Conservation (phyloP, 2,329 filamentous ascomycete species). For the Blastomyces percursus region DNA sequence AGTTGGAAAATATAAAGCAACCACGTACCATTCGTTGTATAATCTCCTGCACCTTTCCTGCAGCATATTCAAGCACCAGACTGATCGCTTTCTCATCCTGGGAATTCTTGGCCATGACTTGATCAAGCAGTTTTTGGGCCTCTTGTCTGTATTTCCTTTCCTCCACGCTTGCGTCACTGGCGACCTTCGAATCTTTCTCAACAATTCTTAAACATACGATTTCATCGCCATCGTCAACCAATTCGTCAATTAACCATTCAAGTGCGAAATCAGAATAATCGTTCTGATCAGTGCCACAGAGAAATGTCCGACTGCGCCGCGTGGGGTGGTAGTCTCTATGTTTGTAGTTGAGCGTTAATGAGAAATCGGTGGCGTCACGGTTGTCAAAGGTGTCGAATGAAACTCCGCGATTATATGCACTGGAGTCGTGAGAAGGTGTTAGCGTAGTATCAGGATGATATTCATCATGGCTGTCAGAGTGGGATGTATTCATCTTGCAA, state of each 20-base stretch:
- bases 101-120: constrained; percentile 69
- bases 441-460: constrained; percentile 1
- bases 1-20: background rate
- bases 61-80: constrained; percentile 73
- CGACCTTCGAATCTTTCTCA: constrained; percentile 66
- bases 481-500: background rate
- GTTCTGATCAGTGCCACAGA: constrained; percentile 84
- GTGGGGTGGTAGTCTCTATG: constrained; percentile 77
- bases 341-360: constrained; percentile 72
- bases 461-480: constrained; percentile 2
- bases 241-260: constrained; percentile 82
- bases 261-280: constrained; percentile 86
- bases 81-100: constrained; percentile 70
- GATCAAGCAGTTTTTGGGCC: constrained; percentile 61
- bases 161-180: constrained; percentile 49
- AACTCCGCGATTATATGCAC: constrained; percentile 56
- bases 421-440: constrained; percentile 20
- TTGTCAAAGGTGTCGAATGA: constrained; percentile 65
- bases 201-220: constrained; percentile 82
- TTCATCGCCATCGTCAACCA: constrained; percentile 88
- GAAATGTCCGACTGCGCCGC: constrained; percentile 72
- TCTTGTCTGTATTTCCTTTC: constrained; percentile 64
- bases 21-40: constrained; percentile 72
- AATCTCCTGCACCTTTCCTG: constrained; percentile 80
- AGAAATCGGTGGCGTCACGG: constrained; percentile 56